Evolutionary conservation across 2,329 filamentous ascomycete species (phyloP).

Genomic region (Diplodia mutila): DNA sequence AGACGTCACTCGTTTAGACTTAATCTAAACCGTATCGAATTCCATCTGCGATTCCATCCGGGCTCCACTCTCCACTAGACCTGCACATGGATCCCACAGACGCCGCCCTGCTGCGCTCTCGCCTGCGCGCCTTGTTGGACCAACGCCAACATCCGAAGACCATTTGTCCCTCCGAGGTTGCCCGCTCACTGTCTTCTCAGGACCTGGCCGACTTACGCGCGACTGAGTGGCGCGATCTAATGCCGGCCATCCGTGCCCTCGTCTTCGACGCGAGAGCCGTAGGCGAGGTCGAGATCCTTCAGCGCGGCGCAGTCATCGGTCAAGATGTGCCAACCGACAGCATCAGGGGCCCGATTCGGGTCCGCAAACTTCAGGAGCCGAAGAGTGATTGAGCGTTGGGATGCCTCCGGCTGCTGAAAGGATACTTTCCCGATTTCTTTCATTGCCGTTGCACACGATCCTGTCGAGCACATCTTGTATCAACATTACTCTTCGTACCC

Average conservation of each 20-base stretch:
- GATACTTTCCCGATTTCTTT: background rate
- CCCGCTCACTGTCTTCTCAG: constrained; percentile 47
- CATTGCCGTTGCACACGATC: background rate
- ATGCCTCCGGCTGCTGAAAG: background rate
- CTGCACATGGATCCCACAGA: background rate
- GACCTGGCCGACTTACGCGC: constrained; percentile 42
- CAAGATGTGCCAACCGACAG: constrained; percentile 39
- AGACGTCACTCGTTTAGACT: constrained; percentile 19
- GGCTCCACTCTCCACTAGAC: background rate
- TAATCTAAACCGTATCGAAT: constrained; percentile 17
- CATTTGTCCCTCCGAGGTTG: constrained; percentile 58
- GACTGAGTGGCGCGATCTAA: constrained; percentile 51
- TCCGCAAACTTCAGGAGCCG: constrained; percentile 30
- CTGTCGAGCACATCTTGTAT: background rate
- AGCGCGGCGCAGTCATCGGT: constrained; percentile 50
- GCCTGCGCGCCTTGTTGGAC: constrained; percentile 36
- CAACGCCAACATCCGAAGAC: constrained; percentile 52
- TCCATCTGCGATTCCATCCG: background rate
- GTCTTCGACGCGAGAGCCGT: constrained; percentile 48
- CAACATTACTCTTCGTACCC: too few relatives aligned
- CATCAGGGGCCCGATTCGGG: constrained; percentile 53
- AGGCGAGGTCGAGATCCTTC: constrained; percentile 53
- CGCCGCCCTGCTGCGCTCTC: constrained; percentile 29
- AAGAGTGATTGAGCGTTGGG: background rate
- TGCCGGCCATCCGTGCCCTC: constrained; percentile 49